Conservation (phyloP, 257 asterid genomes). For the Perilla frutescens region DNA sequence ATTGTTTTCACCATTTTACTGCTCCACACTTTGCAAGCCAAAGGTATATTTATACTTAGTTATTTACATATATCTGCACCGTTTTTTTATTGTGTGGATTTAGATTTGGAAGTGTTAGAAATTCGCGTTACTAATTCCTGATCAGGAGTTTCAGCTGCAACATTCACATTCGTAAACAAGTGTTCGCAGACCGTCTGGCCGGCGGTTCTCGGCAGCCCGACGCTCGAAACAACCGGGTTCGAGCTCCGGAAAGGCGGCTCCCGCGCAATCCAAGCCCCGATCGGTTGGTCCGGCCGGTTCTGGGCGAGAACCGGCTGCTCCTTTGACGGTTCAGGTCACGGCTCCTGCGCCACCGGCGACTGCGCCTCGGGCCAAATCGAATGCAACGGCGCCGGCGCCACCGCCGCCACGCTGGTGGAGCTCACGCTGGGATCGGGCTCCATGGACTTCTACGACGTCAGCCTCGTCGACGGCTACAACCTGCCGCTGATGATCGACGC, state of each 20-base stretch:
- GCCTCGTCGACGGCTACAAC: constrained; percentile 77
- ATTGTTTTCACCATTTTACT: constrained; percentile 24
- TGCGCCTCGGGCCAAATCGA: constrained; percentile 59
- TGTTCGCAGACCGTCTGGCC: constrained; percentile 72
- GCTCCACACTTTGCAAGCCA: constrained; percentile 31
- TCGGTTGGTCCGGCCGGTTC: background rate
- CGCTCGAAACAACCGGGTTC: constrained; percentile 56
- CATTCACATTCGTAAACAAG: constrained; percentile 57
- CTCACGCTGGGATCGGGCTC: constrained; percentile 42
- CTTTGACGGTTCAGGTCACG: constrained; percentile 33
- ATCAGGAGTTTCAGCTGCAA: constrained; percentile 38
- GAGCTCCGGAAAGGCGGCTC: background rate
- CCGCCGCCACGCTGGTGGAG: background rate
- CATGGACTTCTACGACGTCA: constrained; percentile 67
- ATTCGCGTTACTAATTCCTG: no score
- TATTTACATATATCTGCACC: no score
- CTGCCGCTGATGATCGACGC: constrained; percentile 57
- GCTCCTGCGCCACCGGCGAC: constrained; percentile 58
- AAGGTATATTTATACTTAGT: background rate
- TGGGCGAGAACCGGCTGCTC: background rate
- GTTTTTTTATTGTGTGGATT: no score
- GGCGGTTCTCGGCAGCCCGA: constrained; percentile 55
- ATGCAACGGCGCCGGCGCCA: constrained; percentile 54
- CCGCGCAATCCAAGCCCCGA: background rate
- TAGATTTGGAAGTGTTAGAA: no score